Percentiles rank a stretch among this genome's conserved stretches.
phyloP scores from a whole-genome alignment of 2,329 filamentous ascomycete genomes.

The Blumeria graminis region DNA sequence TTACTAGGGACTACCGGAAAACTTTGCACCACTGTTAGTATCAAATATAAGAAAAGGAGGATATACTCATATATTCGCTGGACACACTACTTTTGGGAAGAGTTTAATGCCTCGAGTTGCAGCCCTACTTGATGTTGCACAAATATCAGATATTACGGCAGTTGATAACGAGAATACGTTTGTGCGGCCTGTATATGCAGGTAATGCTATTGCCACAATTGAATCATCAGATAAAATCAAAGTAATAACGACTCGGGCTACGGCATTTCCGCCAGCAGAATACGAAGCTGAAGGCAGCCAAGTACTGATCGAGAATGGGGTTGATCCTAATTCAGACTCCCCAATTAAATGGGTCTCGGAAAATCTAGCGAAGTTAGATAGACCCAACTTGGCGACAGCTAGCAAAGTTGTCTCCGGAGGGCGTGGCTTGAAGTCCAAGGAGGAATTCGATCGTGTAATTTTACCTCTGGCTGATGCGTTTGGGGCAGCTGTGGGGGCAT shows the following conservation, averaged over 20 bases:
- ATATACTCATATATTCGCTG: conserved; percentile 76
- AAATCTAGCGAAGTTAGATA: conserved; percentile 75
- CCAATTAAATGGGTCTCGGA: conserved; percentile 81
- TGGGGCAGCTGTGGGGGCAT: conserved; percentile 88
- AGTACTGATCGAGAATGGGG: conserved; percentile 55
- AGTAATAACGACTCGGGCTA: conserved; percentile 77
- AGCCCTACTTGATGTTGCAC: conserved; percentile 74
- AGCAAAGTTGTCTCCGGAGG: conserved; percentile 78
- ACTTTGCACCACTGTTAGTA: conserved; percentile 73
- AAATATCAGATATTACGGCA: conserved; percentile 72
- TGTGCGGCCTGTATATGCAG: conserved; percentile 88
- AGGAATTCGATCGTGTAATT: conserved; percentile 88
- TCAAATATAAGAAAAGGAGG: conserved; percentile 94
- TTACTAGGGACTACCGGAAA: conserved; percentile 62
- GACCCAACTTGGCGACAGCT: conserved; percentile 81
- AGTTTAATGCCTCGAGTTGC: conserved; percentile 77
- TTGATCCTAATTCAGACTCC: conserved; percentile 54
- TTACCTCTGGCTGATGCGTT: conserved; percentile 76
- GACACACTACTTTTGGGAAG: conserved; percentile 92
- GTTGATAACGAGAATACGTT: conserved; percentile 87
- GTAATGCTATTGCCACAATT: conserved; percentile 90
- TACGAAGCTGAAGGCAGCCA: conserved; percentile 45
- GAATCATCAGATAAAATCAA: conserved; percentile 73
- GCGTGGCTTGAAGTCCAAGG: conserved; percentile 87
- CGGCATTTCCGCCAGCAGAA: conserved; percentile 60